Conservation (phyloP, 495 filamentous ascomycete species). For the Trichoderma asperelloides region DNA sequence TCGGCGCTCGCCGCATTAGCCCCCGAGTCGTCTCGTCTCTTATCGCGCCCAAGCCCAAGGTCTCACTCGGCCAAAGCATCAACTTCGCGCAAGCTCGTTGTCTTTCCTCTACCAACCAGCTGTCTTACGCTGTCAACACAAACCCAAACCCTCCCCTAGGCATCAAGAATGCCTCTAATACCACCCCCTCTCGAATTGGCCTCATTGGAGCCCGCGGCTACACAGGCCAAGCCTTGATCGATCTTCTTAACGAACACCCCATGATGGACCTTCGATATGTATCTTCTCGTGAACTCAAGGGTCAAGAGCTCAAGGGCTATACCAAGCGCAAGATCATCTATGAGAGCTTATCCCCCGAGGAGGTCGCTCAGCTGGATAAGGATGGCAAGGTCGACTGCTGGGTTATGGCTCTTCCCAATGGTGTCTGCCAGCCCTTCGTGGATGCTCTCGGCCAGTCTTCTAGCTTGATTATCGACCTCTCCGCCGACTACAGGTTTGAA, state of each 20-base stretch:
- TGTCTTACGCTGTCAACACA: too few relatives aligned
- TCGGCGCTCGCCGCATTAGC: too few relatives aligned
- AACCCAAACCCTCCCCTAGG: slow-evolving; percentile 98
- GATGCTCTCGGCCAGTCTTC: too few relatives aligned
- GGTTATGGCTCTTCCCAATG: slow-evolving; percentile 97
- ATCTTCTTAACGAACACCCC: slow-evolving; percentile 82
- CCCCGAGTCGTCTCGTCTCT: too few relatives aligned
- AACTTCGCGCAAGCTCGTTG: too few relatives aligned
- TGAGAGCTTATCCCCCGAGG: slow-evolving; percentile 82
- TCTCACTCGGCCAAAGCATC: too few relatives aligned
- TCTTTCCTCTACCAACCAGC: too few relatives aligned
- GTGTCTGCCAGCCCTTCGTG: slow-evolving; percentile 92
- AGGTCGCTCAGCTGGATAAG: slow-evolving; percentile 83
- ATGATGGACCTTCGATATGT: slow-evolving; percentile 90
- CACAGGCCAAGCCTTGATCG: slow-evolving; percentile 89
- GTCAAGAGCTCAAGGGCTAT: slow-evolving; percentile 85
- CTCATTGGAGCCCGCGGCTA: slow-evolving; percentile 94
- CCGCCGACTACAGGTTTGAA: slow-evolving; percentile 92
- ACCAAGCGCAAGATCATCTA: slow-evolving; percentile 89
- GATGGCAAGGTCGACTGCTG: slow-evolving; percentile 93
- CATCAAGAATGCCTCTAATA: slow-evolving; percentile 79
- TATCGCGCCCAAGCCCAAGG: too few relatives aligned
- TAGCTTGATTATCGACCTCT: slow-evolving; percentile 87
- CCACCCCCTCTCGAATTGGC: slow-evolving; percentile 71
- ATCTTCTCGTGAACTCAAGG: slow-evolving; percentile 86